Evolutionary conservation across 495 filamentous ascomycete genomes (phyloP).

Genomic region (Zalerion maritima): DNA sequence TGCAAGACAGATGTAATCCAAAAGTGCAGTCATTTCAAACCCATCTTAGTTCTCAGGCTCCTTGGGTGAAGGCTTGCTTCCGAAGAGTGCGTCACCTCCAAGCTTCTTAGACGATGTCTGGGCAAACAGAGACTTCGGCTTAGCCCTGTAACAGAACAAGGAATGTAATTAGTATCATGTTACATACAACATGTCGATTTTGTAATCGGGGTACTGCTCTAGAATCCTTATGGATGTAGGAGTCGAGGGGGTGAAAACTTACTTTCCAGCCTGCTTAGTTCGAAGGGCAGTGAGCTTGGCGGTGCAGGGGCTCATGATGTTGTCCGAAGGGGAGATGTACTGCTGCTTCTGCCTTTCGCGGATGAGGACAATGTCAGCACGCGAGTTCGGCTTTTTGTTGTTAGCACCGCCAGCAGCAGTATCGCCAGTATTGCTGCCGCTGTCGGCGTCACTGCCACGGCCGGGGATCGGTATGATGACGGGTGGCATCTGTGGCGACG

Average conservation of each 20-base stretch:
- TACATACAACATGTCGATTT: background rate
- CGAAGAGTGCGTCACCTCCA: constrained; percentile 18
- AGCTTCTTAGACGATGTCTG: constrained; percentile 43
- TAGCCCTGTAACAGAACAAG: constrained; percentile 25
- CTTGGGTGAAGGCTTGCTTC: too few species aligned
- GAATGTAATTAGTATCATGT: constrained; percentile 1
- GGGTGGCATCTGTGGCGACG: too few species aligned
- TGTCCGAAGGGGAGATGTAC: constrained; percentile 86
- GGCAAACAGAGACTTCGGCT: constrained; percentile 51
- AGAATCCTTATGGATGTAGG: background rate
- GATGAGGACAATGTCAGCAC: too few species aligned
- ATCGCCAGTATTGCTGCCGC: too few species aligned
- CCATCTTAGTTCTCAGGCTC: too few species aligned
- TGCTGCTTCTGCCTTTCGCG: constrained; percentile 33
- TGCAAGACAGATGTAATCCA: too few species aligned
- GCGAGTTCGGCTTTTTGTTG: too few species aligned
- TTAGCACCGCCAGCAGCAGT: too few species aligned
- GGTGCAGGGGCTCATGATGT: constrained; percentile 86
- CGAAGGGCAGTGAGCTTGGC: constrained; percentile 76
- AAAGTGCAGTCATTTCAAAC: too few species aligned
- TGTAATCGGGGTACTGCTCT: too few species aligned
- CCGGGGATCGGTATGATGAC: too few species aligned
- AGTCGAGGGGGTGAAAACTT: constrained; percentile 14
- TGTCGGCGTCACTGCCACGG: too few species aligned
- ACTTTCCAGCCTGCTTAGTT: constrained; percentile 64